Conservation (phyloP, 805 yeast genomes). For the Trichomonascus vanleenenianus region DNA sequence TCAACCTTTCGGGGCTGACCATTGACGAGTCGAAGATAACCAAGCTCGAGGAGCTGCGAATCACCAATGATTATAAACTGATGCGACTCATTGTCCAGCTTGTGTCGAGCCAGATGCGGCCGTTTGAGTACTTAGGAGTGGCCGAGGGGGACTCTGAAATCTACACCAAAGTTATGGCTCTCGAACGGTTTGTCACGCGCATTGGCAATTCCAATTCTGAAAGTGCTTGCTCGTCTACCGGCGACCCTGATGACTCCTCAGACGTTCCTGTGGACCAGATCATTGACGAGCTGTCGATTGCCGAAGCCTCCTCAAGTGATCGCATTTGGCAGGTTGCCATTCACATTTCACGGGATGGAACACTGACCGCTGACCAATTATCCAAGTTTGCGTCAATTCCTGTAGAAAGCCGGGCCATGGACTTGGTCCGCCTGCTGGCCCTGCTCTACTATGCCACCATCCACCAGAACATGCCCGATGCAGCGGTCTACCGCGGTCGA, state of each 20-base stretch:
- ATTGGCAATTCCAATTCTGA: no score
- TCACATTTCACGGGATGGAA: no score
- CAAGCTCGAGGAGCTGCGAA: slow-evolving; percentile 27
- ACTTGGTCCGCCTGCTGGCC: no score
- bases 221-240: not conserved
- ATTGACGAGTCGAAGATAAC: slow-evolving; percentile 15
- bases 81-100: slow-evolving; percentile 21
- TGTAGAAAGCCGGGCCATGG: no score
- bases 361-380: no score
- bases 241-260: not conserved
- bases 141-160: slow-evolving; percentile 14
- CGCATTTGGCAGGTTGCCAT: not conserved
- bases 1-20: slow-evolving; percentile 12
- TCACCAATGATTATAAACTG: slow-evolving; percentile 26
- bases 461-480: no score
- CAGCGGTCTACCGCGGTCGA: no score
- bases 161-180: slow-evolving; percentile 5
- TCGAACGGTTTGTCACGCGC: slow-evolving; percentile 11
- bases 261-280: not conserved
- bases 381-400: no score
- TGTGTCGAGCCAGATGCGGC: slow-evolving; percentile 11
- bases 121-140: slow-evolving; percentile 15
- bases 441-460: no score
- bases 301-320: not conserved
- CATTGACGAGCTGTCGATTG: not conserved